Evolutionary conservation across 1,284 basidiomycete species (phyloP), one percentile per base, ranked within the genome.

Genomic region (Exsudoporus floridanus): DNA sequence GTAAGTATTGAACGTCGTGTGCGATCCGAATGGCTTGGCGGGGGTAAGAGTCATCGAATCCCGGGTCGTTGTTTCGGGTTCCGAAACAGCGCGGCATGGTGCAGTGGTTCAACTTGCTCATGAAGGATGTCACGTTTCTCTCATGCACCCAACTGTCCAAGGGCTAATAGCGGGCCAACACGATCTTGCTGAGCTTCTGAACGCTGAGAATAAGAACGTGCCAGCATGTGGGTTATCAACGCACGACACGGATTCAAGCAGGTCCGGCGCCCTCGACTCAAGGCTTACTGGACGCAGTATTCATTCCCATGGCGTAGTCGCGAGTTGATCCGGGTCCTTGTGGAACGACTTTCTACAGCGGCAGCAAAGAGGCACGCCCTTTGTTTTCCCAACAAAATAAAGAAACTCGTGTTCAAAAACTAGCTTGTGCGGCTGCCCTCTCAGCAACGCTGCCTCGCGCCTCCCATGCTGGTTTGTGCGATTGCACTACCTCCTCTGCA

Each of bases 381-480:
- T 28, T 28, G 10, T 12, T 28, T 28, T 28, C 28, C 12, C 28
- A 28, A 7, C 10, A 28, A 10, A 10, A 12, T 13, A 5, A 30
- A 13, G 12, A 30, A 12, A 30, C 30, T 5, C 13, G n/a, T 7
- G 10, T 25, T 69, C 63, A 81, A 59, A 89, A 88, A 6, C 76
- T 80, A 21, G 87, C 86, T 63, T 90, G 88, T 10, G 77, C 77
- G 39, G 83, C 83, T 44, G 80, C 83, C 53, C 87, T 72, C 63
- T 92, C 88, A 33, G 86, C 86, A 53, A 90, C 61, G 59, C 86
- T 89, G 0, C 89, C 88, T 50, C 88, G 75, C 16, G 86, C 81
- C 60, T 85, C 84, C 89, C 88, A 92, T 39, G 70, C 74, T 27
- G 50, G 73, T 67, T 69, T 80, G 75, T 52, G 28, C 35, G 28